Percentiles rank a stretch among this genome's conserved stretches.
Evolutionary conservation across 1,284 basidiomycete species (phyloP).

Genomic region (Trichosporon asahii): DNA sequence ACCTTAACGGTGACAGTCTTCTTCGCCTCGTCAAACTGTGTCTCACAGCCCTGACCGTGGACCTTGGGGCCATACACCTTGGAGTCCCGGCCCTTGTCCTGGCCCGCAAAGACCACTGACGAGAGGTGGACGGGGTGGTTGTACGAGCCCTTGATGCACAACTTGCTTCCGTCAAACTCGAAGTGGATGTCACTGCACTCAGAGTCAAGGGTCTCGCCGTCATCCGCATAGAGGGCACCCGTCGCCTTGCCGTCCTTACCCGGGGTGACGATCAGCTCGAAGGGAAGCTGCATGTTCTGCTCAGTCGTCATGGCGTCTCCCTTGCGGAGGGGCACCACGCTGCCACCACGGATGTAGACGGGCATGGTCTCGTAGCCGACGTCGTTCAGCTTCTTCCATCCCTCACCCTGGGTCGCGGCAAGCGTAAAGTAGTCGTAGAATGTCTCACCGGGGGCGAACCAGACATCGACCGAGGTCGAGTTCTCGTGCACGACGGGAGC

Average conservation of each 20-base stretch:
- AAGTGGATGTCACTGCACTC: slow-evolving; percentile 56
- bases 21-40: neutral
- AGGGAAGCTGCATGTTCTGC: slow-evolving; percentile 60
- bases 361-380: slow-evolving; percentile 60
- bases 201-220: slow-evolving; percentile 57
- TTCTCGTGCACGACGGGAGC: slow-evolving; percentile 68
- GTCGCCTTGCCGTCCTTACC: slow-evolving; percentile 55
- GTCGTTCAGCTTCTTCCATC: slow-evolving; percentile 22
- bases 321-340: slow-evolving; percentile 60
- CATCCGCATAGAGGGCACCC: slow-evolving; percentile 63
- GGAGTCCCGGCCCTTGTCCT: slow-evolving; percentile 3
- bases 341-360: slow-evolving; percentile 63
- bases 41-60: slow-evolving; percentile 17
- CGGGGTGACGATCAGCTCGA: slow-evolving; percentile 60
- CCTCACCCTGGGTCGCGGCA: slow-evolving; percentile 52
- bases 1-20: slow-evolving; percentile 5
- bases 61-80: slow-evolving; percentile 17
- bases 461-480: slow-evolving; percentile 55
- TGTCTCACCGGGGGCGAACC: slow-evolving; percentile 53
- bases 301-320: slow-evolving; percentile 60
- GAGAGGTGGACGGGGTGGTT: slow-evolving; percentile 46
- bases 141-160: slow-evolving; percentile 58
- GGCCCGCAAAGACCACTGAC: slow-evolving; percentile 27
- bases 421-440: slow-evolving; percentile 73
- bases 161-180: slow-evolving; percentile 52